These are phyloP conservation scores for Dactylellina drechsleri DNA, from an alignment of 2,329 filamentous ascomycete genomes.

Conservation along the genomic window DNA sequence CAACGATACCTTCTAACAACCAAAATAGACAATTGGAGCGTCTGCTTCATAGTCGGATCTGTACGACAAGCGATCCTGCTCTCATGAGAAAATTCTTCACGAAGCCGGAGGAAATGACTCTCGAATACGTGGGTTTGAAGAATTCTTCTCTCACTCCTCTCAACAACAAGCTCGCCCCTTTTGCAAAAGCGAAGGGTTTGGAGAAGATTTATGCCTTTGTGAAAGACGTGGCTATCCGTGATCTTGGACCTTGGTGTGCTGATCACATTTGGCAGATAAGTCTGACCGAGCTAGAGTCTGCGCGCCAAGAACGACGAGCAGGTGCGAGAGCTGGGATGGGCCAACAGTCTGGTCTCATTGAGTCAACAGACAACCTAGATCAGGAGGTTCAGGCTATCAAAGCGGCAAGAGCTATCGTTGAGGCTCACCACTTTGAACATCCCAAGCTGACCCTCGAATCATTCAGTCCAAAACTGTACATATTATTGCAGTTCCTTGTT, in stretches of 20 bases:
- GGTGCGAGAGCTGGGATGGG: constrained; percentile 55
- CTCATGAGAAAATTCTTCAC: constrained; percentile 70
- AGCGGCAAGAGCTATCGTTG: constrained; percentile 69
- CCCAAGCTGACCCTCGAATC: constrained; percentile 60
- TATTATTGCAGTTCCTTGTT: constrained; percentile 71
- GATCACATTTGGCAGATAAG: constrained; percentile 81
- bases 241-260: constrained; percentile 82
- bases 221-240: constrained; percentile 50
- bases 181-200: constrained; percentile 63
- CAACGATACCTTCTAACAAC: not conserved
- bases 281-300: constrained; percentile 71
- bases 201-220: constrained; percentile 56
- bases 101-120: constrained; percentile 70
- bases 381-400: constrained; percentile 69
- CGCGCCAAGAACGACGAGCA: constrained; percentile 70
- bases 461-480: constrained; percentile 78
- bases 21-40: constrained; percentile 48
- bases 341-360: constrained; percentile 26
- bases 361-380: constrained; percentile 64
- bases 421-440: constrained; percentile 64
- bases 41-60: constrained; percentile 79
- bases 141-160: constrained; percentile 72
- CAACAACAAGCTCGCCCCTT: constrained; percentile 60
- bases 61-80: constrained; percentile 74
- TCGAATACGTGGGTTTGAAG: constrained; percentile 68